These are phyloP conservation scores for Sicyos baderoa DNA, from an alignment of 306 rosid genomes.

Conservation along the genomic window DNA sequence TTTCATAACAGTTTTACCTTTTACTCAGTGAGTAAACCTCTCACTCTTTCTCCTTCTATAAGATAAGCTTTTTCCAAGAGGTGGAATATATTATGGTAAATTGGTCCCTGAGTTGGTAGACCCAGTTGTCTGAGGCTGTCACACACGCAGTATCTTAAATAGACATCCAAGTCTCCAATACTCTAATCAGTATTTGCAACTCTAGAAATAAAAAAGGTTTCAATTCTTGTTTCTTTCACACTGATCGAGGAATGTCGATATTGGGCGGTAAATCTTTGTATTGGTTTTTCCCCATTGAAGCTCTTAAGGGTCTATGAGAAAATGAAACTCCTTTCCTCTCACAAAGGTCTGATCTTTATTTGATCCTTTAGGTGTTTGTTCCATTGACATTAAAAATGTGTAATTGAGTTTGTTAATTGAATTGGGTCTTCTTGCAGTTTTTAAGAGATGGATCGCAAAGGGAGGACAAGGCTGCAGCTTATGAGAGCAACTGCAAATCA, in stretches of 20 bases:
- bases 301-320: conserved; percentile 20
- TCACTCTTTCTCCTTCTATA: neutral
- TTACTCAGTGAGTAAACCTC: conserved; percentile 12
- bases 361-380: neutral
- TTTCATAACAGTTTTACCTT: conserved; percentile 12
- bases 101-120: conserved; percentile 12
- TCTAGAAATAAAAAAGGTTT: conserved; percentile 1
- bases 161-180: conserved; percentile 2
- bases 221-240: conserved; percentile 10
- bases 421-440: conserved; percentile 35
- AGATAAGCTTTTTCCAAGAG: conserved; percentile 12
- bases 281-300: conserved; percentile 23
- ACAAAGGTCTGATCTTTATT: conserved; percentile 33
- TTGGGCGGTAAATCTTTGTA: conserved; percentile 20
- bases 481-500: conserved; percentile 41
- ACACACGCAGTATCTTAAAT: conserved; percentile 16
- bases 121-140: conserved; percentile 17
- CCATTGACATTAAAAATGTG: neutral
- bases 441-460: conserved; percentile 45
- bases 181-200: neutral
- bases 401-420: conserved; percentile 13
- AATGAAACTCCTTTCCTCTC: conserved; percentile 22
- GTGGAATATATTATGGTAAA: conserved; percentile 16
- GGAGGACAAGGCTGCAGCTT: conserved; percentile 33
- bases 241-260: conserved; percentile 24